phyloP scores from a whole-genome alignment of 2,329 filamentous ascomycete species.

The Aaosphaeria arxii region DNA sequence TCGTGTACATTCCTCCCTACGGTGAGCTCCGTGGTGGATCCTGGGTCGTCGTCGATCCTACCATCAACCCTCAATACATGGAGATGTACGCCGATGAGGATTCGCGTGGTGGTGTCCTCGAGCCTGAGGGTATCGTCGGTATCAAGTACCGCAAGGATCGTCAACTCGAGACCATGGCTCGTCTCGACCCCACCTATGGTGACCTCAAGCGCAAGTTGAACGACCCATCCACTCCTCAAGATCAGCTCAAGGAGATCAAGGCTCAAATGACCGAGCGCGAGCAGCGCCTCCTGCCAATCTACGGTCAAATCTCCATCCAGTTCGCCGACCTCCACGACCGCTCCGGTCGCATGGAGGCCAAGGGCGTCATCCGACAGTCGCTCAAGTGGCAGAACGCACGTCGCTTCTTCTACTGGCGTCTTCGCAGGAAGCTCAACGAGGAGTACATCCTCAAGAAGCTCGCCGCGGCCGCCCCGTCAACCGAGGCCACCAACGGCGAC shows the following conservation, averaged over 20 bases:
- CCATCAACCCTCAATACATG: slow-evolving; percentile 95
- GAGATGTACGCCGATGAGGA: slow-evolving; percentile 99
- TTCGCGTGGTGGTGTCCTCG: slow-evolving; percentile 91
- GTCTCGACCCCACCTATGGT: slow-evolving; percentile 80
- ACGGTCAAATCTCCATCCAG: slow-evolving; percentile 91
- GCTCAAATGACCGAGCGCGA: slow-evolving; percentile 80
- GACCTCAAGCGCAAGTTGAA: slow-evolving; percentile 76
- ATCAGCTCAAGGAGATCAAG: slow-evolving; percentile 77
- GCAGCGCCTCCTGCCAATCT: slow-evolving; percentile 85
- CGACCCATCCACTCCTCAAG: slow-evolving; percentile 65
- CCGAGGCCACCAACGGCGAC: slow-evolving; percentile 35
- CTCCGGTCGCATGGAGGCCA: slow-evolving; percentile 95
- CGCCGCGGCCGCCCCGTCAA: slow-evolving; percentile 46
- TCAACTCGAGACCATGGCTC: slow-evolving; percentile 96
- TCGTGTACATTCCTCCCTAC: slow-evolving; percentile 96
- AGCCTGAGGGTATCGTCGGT: slow-evolving; percentile 95
- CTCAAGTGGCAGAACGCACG: slow-evolving; percentile 86
- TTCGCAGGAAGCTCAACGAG: slow-evolving; percentile 93
- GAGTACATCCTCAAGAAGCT: slow-evolving; percentile 96
- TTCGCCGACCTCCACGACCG: slow-evolving; percentile 98
- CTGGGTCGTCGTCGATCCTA: slow-evolving; percentile 98
- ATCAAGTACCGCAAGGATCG: slow-evolving; percentile 99
- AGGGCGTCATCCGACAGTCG: slow-evolving; percentile 82
- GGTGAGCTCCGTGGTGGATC: slow-evolving; percentile 98
- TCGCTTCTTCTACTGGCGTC: slow-evolving; percentile 99